These are phyloP conservation scores for Apophysomyces variabilis DNA, from an alignment of 371 early-diverging fungal genomes.

Conservation along the genomic window DNA sequence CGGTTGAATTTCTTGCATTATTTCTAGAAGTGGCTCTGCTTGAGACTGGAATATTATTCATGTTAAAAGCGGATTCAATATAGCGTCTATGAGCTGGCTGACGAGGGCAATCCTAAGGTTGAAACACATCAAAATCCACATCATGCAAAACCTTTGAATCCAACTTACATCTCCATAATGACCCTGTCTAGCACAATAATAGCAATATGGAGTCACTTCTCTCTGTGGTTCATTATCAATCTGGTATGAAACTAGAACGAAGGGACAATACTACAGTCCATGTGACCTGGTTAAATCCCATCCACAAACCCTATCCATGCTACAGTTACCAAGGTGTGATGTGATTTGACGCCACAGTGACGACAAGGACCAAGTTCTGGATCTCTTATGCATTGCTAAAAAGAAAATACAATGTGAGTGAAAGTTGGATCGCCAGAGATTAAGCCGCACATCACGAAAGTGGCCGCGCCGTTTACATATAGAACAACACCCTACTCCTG, in stretches of 20 bases:
- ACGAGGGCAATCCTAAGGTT: slow-evolving; percentile 1
- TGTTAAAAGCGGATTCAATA: neutral
- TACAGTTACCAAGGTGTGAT: neutral
- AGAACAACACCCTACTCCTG: neutral
- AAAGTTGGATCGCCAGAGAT: neutral
- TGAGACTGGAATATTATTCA: neutral
- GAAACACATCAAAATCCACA: neutral
- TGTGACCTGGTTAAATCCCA: neutral
- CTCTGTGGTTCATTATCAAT: neutral
- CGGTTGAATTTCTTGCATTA: neutral
- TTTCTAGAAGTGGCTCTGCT: neutral
- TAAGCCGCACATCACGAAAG: neutral
- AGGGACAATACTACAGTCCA: neutral
- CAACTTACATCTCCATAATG: slow-evolving; percentile 7
- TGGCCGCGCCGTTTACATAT: slow-evolving; percentile 7
- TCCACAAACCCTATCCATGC: neutral
- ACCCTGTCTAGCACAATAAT: neutral
- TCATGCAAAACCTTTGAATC: neutral
- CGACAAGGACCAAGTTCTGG: neutral
- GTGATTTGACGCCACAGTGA: neutral
- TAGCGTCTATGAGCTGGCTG: neutral
- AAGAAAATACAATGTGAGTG: neutral
- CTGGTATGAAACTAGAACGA: neutral
- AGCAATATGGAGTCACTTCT: slow-evolving; percentile 1
- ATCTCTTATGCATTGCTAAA: neutral